Evolutionary conservation across 345 rosid species (phyloP), one percentile per base, ranked within the genome.

Genomic region (Geranium brycei): DNA sequence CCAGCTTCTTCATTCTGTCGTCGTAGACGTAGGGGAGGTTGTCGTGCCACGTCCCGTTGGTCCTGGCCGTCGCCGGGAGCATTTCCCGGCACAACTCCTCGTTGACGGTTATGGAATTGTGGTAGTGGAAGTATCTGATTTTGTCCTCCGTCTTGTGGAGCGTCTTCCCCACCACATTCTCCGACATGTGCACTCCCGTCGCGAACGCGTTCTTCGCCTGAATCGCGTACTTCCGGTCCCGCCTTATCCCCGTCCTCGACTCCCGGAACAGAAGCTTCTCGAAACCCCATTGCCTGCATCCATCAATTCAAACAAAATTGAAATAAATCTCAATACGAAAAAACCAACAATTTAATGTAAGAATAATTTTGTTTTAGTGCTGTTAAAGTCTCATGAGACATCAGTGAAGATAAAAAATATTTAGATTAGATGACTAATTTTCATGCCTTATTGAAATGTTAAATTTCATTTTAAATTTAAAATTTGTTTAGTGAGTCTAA

Each of bases 151-250:
- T 88, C 78, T 85, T 84, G 83, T 91, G 97, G 32, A 81, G 62
- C 2, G 97, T 75, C 64, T 79, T 82, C 38, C 97, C 97, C 3
- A 77, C 66, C n/a, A 82, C 79, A 71, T 91, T 88, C 82, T 88
- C 89, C 30, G 97, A 91, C 97, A 91, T 91, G 74, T 88, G 95
- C 38, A 91, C 97, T 11, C 97, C 95, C 0, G 95, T 91, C 0
- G 95, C 88, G 62, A 62, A 86, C 8, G 91, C 95, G 53, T 88
- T 91, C 81, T 76, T 83, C 1, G 97, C 91, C 66, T 88, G 97
- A 19, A 88, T 91, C 23, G 95, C 97, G 17, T 88, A 91, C 72
- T 91, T 91, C 56, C 95, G 75, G 7, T 91, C 97, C 0, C 97
- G 81, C 4, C 97, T 69, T 53, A 88, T 81, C n/a, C 89, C 76